Percentiles rank a stretch among this genome's conserved stretches.
Conservation (phyloP, 2,329 filamentous ascomycete genomes). For the Penicillium sp. region DNA sequence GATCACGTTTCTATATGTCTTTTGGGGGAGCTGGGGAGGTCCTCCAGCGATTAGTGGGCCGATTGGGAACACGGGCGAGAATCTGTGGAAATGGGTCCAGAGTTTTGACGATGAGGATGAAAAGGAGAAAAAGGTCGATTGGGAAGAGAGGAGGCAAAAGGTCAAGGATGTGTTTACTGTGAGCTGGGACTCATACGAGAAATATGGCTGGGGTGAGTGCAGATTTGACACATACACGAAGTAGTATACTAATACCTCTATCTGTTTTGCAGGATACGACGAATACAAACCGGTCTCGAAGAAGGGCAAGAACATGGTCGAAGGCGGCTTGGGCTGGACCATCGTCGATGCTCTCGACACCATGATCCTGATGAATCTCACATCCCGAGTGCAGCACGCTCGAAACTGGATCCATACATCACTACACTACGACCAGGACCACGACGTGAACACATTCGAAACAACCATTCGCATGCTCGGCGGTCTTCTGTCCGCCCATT, state of each 20-base stretch:
- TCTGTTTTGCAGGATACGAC: conserved; percentile 47
- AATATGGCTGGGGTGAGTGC: conserved; percentile 84
- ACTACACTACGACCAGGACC: conserved; percentile 82
- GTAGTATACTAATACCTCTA: conserved; percentile 24
- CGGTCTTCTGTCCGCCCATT: conserved; percentile 49
- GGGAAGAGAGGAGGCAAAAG: conserved; percentile 70
- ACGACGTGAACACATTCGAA: conserved; percentile 54
- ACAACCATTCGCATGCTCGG: conserved; percentile 28
- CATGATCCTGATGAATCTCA: conserved; percentile 97
- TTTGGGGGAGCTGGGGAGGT: conserved; percentile 30
- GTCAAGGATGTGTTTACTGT: conserved; percentile 87
- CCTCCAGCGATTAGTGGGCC: conserved; percentile 19
- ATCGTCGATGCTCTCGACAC: conserved; percentile 95
- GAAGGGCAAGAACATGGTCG: conserved; percentile 75
- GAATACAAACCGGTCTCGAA: conserved; percentile 83
- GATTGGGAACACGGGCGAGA: conserved; percentile 33
- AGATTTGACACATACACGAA: too few species aligned
- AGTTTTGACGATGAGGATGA: conserved; percentile 40
- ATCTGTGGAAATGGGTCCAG: conserved; percentile 56
- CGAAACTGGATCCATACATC: conserved; percentile 81
- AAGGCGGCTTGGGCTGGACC: conserved; percentile 92
- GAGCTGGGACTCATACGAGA: conserved; percentile 90
- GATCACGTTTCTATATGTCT: conserved; percentile 60
- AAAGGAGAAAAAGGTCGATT: conserved; percentile 53
- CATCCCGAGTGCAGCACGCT: conserved; percentile 75